phyloP scores from a whole-genome alignment of 495 filamentous ascomycete genomes.

The Penicillium coffeae region DNA sequence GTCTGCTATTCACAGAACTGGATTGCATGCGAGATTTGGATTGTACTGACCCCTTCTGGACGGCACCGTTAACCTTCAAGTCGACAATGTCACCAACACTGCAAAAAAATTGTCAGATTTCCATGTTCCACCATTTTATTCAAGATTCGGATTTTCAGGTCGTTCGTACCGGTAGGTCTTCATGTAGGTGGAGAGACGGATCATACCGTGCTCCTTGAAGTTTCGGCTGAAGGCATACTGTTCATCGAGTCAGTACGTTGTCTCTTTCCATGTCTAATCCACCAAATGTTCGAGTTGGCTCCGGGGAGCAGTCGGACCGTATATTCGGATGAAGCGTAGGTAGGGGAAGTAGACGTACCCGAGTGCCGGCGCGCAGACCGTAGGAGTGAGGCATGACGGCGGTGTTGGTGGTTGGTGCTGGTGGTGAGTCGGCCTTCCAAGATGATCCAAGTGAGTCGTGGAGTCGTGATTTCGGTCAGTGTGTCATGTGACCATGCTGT shows the following conservation, averaged over 20 bases:
- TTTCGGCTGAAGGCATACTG: constrained; percentile 88
- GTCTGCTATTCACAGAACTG: not conserved
- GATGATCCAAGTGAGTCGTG: constrained; percentile 13
- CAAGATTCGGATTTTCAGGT: constrained; percentile 12
- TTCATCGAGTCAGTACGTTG: constrained; percentile 30
- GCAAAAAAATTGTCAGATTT: constrained; percentile 28
- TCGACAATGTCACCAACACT: constrained; percentile 98
- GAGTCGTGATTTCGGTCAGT: constrained; percentile 3
- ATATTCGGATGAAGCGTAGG: constrained; percentile 2
- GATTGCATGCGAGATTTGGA: constrained; percentile 5
- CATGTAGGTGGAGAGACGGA: constrained; percentile 86
- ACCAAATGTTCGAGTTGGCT: constrained; percentile 1
- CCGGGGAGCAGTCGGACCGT: constrained; percentile 4
- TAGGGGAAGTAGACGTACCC: constrained; percentile 49
- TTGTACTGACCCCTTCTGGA: constrained; percentile 87
- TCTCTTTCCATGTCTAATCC: constrained; percentile 1
- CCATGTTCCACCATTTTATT: constrained; percentile 22
- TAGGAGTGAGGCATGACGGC: constrained; percentile 90
- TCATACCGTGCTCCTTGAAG: constrained; percentile 91
- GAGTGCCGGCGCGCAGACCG: constrained; percentile 92
- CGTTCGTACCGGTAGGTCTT: constrained; percentile 75
- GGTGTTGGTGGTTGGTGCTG: constrained; percentile 44
- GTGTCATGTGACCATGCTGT: constrained; percentile 5
- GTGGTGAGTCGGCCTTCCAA: constrained; percentile 9
- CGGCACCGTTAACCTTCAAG: constrained; percentile 93